Evolutionary conservation across 169 alveolate species (phyloP), one percentile per base, ranked within the genome.

Genomic region (Cryptosporidium viatorum): DNA sequence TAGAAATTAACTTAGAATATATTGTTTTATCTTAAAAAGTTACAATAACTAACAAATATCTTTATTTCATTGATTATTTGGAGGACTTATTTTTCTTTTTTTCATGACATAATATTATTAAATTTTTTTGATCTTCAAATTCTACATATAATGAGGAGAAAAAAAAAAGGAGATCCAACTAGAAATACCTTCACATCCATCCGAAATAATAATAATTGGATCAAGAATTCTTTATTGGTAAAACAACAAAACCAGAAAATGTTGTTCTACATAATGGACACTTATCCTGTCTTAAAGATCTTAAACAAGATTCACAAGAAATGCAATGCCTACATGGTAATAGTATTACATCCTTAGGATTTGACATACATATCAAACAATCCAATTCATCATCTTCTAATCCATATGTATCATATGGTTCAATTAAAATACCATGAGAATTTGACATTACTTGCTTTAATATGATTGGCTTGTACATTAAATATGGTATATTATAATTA

Each of bases 251-350:
- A 5, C 91, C 93, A 68, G 58, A 75, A 75, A 92, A 92, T 23
- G 51, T 75, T 43, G 92, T 70, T 33, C 94, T 87, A 59, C 94
- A 92, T 18, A 92, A 58, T n/a, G 94, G 94, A 58, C 94, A 92
- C 23, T 85, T 86, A 71, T 92, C 94, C 58, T 92, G 94, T 60
- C 89, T 92, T 29, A 92, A 70, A 39, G 94, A 71, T 31, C 92
- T 92, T 62, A 92, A 80, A 70, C 94, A 92, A 35, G 80, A 85
- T 48, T 73, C 74, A 74, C 94, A 92, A 39, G 73, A 37, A 37
- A 69, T 48, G 60, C 84, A 70, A 45, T 59, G 91, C 33, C 60
- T 50, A 43, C 93, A 87, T 12, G 93, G 93, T 35, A 87, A 37
- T 50, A 87, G 52, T 26, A 87, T 89, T 33, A 68, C 71, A 55